Base-by-base conservation (phyloP, 2,329 filamentous ascomycete genomes). In the Fusarium abutilonis region DNA sequence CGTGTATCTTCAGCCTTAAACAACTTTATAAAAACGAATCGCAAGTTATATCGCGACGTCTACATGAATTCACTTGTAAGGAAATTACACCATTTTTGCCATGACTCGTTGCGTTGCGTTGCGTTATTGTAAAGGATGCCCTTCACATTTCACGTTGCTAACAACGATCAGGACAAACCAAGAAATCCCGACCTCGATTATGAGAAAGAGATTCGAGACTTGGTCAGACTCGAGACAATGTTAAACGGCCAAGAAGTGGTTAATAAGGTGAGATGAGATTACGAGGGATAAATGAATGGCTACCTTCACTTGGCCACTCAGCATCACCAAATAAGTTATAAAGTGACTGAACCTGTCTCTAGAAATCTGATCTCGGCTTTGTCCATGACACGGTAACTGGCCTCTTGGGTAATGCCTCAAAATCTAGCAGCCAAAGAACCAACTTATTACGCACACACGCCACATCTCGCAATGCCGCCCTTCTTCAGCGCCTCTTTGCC, bases 21-120 rank as follows among this genome's bases (percentile, higher is more conserved):
- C 56, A 73, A 76, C 31, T 84, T 86, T 60, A 78, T 90, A 48
- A 79, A 76, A 44, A 79, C 78, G 39, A 90, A 92, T 70, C 72
- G 74, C 14, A 76, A 83, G 9, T 76, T 93, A 11, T 88, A 82
- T 73, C 87, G 84, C 56, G 80, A 83, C 19, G 76, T 90, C 7
- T 93, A 91, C 71, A 73, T 88, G 4, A 77, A 77, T 14, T 73
- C 75, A 39, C 79, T 87, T 51, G 87, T 89, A 73, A 67, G 78
- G 60, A 9, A 4, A 26, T n/a, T 15, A 21, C 4, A 19, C 11
- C 46, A 28, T 23, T 15, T 13, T 38, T 26, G 23, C 6, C 6
- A 26, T 26, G 8, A 8, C 23, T 19, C 19, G 19, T 19, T 19
- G 19, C 23, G 23, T 26, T 7, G 23, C 23, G 23, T 26, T 26